phyloP scores from a whole-genome alignment of 345 rosid genomes.

The Linum trigynum region DNA sequence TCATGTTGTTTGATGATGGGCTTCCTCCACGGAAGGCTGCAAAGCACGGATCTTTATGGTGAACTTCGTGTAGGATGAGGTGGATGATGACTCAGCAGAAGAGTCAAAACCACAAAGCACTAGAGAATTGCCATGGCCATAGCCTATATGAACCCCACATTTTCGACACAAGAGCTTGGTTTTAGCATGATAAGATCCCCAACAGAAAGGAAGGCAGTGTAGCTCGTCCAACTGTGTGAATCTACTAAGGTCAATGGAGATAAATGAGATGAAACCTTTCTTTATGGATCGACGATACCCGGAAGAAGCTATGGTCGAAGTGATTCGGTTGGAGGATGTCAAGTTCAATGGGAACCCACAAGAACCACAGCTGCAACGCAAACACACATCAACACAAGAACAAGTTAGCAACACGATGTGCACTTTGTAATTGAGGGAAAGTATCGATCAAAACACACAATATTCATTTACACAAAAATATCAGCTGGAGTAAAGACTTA shows the following conservation, averaged over 20 bases:
- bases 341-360: constrained; percentile 59
- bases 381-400: neutral
- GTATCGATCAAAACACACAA: too few species aligned
- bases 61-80: constrained; percentile 36
- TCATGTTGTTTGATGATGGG: constrained; percentile 19
- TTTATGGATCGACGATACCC: constrained; percentile 35
- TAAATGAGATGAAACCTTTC: constrained; percentile 37
- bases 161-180: constrained; percentile 56
- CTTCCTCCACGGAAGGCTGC: constrained; percentile 42
- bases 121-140: constrained; percentile 42
- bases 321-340: constrained; percentile 35
- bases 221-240: constrained; percentile 57
- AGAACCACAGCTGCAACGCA: constrained; percentile 46
- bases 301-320: constrained; percentile 34
- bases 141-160: constrained; percentile 57
- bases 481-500: too few species aligned
- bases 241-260: constrained; percentile 12
- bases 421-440: too few species aligned
- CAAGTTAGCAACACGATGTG: too few species aligned
- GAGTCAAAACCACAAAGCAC: constrained; percentile 51
- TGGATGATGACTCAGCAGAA: constrained; percentile 21
- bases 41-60: constrained; percentile 41
- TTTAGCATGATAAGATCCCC: constrained; percentile 36
- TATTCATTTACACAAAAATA: too few species aligned
- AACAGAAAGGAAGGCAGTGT: constrained; percentile 34